Percentiles rank a stretch among this genome's conserved stretches.
These are phyloP conservation scores for Trametes cingulata DNA, from an alignment of 768 basidiomycete species.

Conservation along the genomic window DNA sequence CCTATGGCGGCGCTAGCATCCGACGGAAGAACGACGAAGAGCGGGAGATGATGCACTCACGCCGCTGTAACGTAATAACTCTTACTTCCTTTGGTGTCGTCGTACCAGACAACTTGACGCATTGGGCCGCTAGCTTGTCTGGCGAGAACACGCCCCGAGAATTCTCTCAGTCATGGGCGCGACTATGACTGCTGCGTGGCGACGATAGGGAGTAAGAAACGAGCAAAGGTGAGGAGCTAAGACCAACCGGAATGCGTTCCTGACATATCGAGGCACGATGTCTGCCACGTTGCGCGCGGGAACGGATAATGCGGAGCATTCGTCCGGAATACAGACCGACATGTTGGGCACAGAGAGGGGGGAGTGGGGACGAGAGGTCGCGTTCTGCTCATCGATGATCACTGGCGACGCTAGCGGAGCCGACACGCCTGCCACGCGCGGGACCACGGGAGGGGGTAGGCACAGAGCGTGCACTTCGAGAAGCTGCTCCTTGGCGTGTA, in stretches of 20 bases:
- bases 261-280: background rate
- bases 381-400: background rate
- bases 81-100: background rate
- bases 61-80: constrained; percentile 1
- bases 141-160: background rate
- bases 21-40: background rate
- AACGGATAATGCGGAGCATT: background rate
- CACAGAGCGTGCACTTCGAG: too few species aligned
- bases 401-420: background rate
- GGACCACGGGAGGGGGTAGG: too few species aligned
- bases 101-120: background rate
- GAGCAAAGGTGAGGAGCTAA: background rate
- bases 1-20: background rate
- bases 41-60: constrained; percentile 1
- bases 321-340: background rate
- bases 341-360: background rate
- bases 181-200: background rate
- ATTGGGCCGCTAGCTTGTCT: background rate
- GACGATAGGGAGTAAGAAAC: background rate
- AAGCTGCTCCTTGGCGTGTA: too few species aligned
- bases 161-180: too few species aligned
- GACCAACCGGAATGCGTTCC: background rate
- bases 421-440: too few species aligned
- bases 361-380: background rate
- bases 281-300: background rate